A percentile compares a stretch with the other conserved stretches of the same genome.
Evolutionary conservation across 108 stramenopile species (phyloP).

Genomic region (Skeletonema costatum): DNA sequence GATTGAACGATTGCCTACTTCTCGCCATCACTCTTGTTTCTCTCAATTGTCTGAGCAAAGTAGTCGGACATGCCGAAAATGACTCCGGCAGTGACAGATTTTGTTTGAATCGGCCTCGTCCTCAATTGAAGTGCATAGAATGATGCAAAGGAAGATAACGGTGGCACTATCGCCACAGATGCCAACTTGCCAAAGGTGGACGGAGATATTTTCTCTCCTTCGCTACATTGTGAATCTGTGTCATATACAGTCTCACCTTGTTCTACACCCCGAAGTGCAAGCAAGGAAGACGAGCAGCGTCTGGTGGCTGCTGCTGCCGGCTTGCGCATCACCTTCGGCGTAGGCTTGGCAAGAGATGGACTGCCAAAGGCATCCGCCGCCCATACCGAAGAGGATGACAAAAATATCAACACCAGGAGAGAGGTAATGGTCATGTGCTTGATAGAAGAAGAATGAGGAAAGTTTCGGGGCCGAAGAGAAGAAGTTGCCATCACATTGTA

Average conservation of each 20-base stretch:
- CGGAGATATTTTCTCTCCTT: background rate
- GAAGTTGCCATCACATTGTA: too few species aligned
- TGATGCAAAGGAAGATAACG: conserved; percentile 23
- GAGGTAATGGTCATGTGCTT: background rate
- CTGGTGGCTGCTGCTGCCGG: background rate
- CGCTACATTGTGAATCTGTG: background rate
- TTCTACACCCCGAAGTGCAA: background rate
- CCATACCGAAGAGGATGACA: background rate
- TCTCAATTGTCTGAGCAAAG: conserved; percentile 74
- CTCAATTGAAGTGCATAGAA: conserved; percentile 46
- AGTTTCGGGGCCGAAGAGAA: too few species aligned
- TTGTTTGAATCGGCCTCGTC: conserved; percentile 73
- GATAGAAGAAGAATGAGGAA: too few species aligned
- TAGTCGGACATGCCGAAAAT: conserved; percentile 80
- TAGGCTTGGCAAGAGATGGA: background rate
- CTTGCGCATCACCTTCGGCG: background rate
- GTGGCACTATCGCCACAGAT: conserved; percentile 3
- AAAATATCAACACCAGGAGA: background rate
- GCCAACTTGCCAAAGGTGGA: background rate
- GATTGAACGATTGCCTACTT: conserved; percentile 16
- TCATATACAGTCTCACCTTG: conserved; percentile 5
- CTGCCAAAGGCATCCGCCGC: background rate
- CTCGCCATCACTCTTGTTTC: conserved; percentile 3
- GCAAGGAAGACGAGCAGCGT: background rate
- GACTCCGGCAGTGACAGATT: conserved; percentile 71